Evolutionary conservation across 2,329 filamentous ascomycete species (phyloP), one percentile per base, ranked within the genome.

Genomic region (Bipolaris bicolor): DNA sequence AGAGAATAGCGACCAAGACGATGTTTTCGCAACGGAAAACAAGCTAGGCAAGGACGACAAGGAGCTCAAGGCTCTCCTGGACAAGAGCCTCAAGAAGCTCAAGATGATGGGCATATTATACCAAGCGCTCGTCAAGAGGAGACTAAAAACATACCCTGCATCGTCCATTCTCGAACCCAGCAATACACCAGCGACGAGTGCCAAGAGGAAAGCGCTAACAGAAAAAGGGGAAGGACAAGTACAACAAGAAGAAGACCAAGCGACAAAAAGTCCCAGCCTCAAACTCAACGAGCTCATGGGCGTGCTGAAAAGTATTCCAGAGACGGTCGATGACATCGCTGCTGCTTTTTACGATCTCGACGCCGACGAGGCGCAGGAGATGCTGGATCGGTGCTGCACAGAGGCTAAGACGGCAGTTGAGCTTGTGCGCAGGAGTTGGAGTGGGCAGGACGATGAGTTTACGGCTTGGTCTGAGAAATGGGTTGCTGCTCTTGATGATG

Each of bases 261-360:
- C 48, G 6, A 18, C n/a, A 2, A 6, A 49, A 31, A 54, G 55
- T 13, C 60, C 65, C 6, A 71, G 74, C 52, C 55, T 67, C 62
- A 71, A 60, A 46, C 58, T 81, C 79, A 87, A 92, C 61, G 77
- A 83, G 39, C 80, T 87, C 0, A 77, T 90, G 58, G 72, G 75
- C 0, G 67, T 83, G 1, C 76, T 94, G 24, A 83, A 84, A 53
- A 76, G 76, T 15, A 80, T 93, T 16, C 88, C 90, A 0, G 83
- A 90, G 47, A 80, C 81, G 15, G 88, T 91, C 18, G 89, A 91
- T 37, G 88, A 92, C 34, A 75, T 93, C 7, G 89, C 90, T 0
- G 83, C 80, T 49, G 82, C 86, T 0, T 91, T 96, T 58, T 96
- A 96, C 78, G 85, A 88, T 11, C 76, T 90, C 16, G 84, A 89